Percentiles rank a stretch among this genome's conserved stretches.
Evolutionary conservation across 2,329 filamentous ascomycete species (phyloP).

Genomic region (Geoglossum cookeanum): DNA sequence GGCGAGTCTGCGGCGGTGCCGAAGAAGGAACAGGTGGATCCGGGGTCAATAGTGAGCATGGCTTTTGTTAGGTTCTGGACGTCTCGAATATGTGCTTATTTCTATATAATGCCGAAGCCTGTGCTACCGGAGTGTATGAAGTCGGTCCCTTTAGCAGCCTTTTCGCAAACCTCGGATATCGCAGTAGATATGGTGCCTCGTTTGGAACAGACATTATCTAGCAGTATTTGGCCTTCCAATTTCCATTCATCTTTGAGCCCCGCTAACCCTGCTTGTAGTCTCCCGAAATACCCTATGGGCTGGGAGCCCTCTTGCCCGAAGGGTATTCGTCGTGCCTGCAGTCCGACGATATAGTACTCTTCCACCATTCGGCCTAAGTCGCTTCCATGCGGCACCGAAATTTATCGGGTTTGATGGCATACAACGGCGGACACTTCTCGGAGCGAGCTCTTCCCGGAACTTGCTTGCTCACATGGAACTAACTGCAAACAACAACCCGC

Average conservation of each 20-base stretch:
- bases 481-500: slow-evolving; percentile 80
- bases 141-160: background rate
- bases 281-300: slow-evolving; percentile 17
- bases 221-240: background rate
- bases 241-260: background rate
- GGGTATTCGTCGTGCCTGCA: slow-evolving; percentile 12
- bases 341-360: slow-evolving; percentile 22
- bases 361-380: slow-evolving; percentile 19
- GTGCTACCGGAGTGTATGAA: slow-evolving; percentile 1
- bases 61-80: background rate
- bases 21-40: background rate
- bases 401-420: slow-evolving; percentile 3
- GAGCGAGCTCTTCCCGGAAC: slow-evolving; percentile 28
- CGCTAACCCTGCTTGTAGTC: slow-evolving; percentile 9
- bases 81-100: background rate
- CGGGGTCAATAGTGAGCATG: background rate
- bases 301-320: slow-evolving; percentile 18
- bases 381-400: slow-evolving; percentile 13
- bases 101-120: background rate
- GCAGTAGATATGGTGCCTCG: background rate
- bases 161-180: background rate
- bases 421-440: slow-evolving; percentile 27
- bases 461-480: slow-evolving; percentile 73
- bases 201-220: background rate
- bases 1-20: background rate